Evolutionary conservation across 805 yeast species (phyloP), one percentile per base, ranked within the genome.

Genomic region (Henningerozyma blattae): DNA sequence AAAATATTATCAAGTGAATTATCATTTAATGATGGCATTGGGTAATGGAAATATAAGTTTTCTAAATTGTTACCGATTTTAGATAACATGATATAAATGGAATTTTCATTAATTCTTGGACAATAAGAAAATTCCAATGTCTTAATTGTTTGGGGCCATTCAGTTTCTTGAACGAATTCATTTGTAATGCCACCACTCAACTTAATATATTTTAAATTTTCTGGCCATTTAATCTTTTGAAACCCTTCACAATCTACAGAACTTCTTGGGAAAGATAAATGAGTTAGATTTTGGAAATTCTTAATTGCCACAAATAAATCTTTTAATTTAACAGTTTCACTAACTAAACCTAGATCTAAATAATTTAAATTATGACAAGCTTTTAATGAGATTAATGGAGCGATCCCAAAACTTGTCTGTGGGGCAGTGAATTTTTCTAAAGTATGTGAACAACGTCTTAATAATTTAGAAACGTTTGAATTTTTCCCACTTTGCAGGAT

Each of bases 401-500:
- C 81, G 32, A 76, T 69, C 0, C 98, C 98, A 62, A 91, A 89
- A 59, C 93, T 80, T 22, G 96, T 78, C 52, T 89, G 97, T 3
- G 97, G 95, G 0, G 97, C 95, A 6, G 81, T 70, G 46, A 91
- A 86, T 9, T 66, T 61, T 41, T 75, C 70, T 32, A 91, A 60
- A 26, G 65, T 68, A 15, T 66, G 54, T 7, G 86, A 70, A 35
- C 95, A 82, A 27, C 95, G 66, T 47, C 94, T 72, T 35, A 91
- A 61, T 5, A 91, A 53, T 43, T 82, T 78, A 0, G 96, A 84
- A 10, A 89, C 85, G 54, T 67, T 80, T 4, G 96, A 89, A 56
- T 86, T 91, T 53, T 83, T 86, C 10, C 97, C 97, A 25, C 84
- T 69, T 56, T 91, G 97, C 39, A 86, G 75, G 31, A 87, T 84